Evolutionary conservation across 306 rosid genomes (phyloP), one percentile per base, ranked within the genome.

Genomic region (Vigna unguiculata): DNA sequence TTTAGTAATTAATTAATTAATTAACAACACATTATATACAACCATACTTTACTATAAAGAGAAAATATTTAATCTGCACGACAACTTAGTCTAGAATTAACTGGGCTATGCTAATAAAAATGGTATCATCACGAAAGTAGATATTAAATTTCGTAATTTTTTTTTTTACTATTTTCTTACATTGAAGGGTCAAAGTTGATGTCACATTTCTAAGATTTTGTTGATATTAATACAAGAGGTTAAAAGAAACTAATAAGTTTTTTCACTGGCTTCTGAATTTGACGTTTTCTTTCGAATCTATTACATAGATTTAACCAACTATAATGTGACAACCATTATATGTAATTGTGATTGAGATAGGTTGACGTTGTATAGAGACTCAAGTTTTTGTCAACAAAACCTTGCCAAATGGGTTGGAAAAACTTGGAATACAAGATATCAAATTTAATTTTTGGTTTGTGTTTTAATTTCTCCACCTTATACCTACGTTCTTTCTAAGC

Each of bases 311-410:
- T 28, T 60, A 60, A 60, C 45, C 21, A 16, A 14, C 13, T 16
- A 32, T 32, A 28, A 1, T 59, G 41, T 59, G 41, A 59, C 45
- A 34, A 9, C 1, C 6, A 40, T 40, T 28, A 30, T 30, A 30
- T 30, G 36, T 6, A 12, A 12, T 41, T 15, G 41, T 68, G 75
- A 57, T 57, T 46, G 19, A 65, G 82, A 69, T 22, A 28, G 28
- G 40, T 43, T 46, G 76, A 46, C 30, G 19, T 46, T 69, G 32
- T 58, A 54, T 5, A 34, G 28, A 64, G 30, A 15, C 24, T 46
- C 71, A 2, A 20, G 2, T 36, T 62, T 62, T n/a, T 63, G 38
- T 14, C 71, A 55, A 11, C 61, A 61, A 17, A 74, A 46, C 61
- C 10, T 69, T 34, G 24, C 30, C 51, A 58, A 43, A 14, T 4